phyloP scores from a whole-genome alignment of 805 yeast species.

The Dipodascopsis uninucleata region DNA sequence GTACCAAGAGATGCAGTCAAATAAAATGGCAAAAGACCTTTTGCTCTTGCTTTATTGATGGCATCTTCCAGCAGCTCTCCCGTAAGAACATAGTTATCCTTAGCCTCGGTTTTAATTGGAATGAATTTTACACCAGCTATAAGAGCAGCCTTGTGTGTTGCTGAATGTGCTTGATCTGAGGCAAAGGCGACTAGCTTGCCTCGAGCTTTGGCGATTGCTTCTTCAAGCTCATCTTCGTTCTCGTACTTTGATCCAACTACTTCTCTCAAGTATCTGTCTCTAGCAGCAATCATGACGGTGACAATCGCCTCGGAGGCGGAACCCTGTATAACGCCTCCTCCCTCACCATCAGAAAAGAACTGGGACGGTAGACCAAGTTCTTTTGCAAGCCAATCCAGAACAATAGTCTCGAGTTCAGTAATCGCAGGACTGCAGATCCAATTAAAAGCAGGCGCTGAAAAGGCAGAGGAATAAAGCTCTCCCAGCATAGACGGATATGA shows the following conservation, averaged over 20 bases:
- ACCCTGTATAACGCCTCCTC: constrained; percentile 33
- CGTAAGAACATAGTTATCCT: constrained; percentile 25
- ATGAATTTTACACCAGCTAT: constrained; percentile 28
- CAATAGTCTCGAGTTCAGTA: constrained; percentile 31
- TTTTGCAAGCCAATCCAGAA: constrained; percentile 31
- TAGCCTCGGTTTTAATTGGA: constrained; percentile 22
- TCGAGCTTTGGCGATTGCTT: constrained; percentile 24
- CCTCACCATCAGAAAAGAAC: constrained; percentile 26
- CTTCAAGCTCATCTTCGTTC: constrained; percentile 21
- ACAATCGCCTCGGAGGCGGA: constrained; percentile 30
- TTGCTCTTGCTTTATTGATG: constrained; percentile 12
- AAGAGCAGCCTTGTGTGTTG: constrained; percentile 31
- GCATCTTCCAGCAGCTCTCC: constrained; percentile 20
- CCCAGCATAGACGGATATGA: constrained; percentile 30
- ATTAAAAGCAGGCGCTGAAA: constrained; percentile 31
- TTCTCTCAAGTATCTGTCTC: constrained; percentile 28
- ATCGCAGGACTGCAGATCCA: constrained; percentile 32
- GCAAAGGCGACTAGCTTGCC: constrained; percentile 29
- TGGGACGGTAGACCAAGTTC: constrained; percentile 22
- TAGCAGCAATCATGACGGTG: constrained; percentile 29
- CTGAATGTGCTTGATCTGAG: constrained; percentile 29
- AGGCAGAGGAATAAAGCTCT: constrained; percentile 29
- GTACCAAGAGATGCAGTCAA: constrained; percentile 30
- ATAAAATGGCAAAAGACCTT: constrained; percentile 27
- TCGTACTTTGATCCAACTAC: constrained; percentile 21